Conservation (phyloP, 345 rosid species). For the Rhodomyrtus tomentosa region DNA sequence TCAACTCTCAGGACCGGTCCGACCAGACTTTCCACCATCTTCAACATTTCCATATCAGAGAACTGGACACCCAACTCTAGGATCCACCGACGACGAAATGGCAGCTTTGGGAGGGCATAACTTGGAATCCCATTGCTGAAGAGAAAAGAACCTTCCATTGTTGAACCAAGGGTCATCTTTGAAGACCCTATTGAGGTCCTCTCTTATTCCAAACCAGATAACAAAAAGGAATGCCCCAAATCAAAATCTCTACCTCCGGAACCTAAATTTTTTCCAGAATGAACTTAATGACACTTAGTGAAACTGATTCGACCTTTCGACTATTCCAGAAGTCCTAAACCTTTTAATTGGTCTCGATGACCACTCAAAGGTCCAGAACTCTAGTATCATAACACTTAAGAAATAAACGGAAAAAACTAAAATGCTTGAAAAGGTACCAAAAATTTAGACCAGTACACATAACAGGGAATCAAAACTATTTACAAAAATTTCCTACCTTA, state of each 20-base stretch:
- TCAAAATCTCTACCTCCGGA: neutral
- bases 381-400: neutral
- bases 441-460: neutral
- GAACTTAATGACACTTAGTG: neutral
- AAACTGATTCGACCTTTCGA: neutral
- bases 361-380: neutral
- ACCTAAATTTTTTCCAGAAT: neutral
- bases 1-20: neutral
- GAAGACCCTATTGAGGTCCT: neutral
- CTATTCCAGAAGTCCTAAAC: neutral
- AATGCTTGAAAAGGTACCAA: neutral
- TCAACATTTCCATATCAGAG: neutral
- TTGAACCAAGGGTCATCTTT: neutral
- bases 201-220: neutral
- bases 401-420: neutral
- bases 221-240: neutral
- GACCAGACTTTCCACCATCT: neutral
- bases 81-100: neutral
- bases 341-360: accelerated
- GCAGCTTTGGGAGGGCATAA: neutral
- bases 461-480: neutral
- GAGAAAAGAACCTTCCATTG: neutral
- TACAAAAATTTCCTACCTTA: neutral
- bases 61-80: neutral
- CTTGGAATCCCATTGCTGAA: neutral